These are phyloP conservation scores for Mortierella sp. DNA, from an alignment of 371 early-diverging fungal genomes.

Conservation along the genomic window DNA sequence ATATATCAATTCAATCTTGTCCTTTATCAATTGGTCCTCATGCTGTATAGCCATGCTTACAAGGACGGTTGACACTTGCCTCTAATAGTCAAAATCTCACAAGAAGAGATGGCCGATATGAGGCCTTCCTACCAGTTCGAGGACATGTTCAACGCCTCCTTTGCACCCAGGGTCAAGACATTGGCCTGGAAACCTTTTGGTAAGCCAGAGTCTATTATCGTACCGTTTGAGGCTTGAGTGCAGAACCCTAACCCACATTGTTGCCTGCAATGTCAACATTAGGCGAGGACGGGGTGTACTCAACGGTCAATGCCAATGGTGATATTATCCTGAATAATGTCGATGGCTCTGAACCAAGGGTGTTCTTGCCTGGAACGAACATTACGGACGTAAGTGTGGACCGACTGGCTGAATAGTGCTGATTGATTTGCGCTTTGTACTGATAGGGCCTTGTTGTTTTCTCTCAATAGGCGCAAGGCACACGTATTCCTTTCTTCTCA, in stretches of 20 bases:
- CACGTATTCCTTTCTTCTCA: conserved; percentile 48
- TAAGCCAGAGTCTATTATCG: conserved; percentile 10
- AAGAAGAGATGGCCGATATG: conserved; percentile 32
- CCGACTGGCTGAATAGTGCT: neutral
- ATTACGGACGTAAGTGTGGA: conserved; percentile 26
- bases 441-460: neutral
- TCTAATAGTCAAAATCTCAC: conserved; percentile 5
- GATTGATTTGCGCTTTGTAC: neutral
- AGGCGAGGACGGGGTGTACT: conserved; percentile 64
- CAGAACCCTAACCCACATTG: neutral
- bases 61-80: neutral
- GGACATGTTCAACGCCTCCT: conserved; percentile 65
- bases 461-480: conserved; percentile 18
- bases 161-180: conserved; percentile 53
- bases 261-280: conserved; percentile 18
- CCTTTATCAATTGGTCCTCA: no score
- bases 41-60: no score
- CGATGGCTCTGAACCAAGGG: conserved; percentile 26
- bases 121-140: conserved; percentile 57
- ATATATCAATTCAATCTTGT: neutral
- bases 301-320: conserved; percentile 55
- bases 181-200: conserved; percentile 67
- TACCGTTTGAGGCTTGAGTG: no score
- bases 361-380: conserved; percentile 40
- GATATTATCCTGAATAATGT: conserved; percentile 55